Conservation (phyloP, 192 early-diverging fungal species). For the Fimicolochytrium jonesii region DNA sequence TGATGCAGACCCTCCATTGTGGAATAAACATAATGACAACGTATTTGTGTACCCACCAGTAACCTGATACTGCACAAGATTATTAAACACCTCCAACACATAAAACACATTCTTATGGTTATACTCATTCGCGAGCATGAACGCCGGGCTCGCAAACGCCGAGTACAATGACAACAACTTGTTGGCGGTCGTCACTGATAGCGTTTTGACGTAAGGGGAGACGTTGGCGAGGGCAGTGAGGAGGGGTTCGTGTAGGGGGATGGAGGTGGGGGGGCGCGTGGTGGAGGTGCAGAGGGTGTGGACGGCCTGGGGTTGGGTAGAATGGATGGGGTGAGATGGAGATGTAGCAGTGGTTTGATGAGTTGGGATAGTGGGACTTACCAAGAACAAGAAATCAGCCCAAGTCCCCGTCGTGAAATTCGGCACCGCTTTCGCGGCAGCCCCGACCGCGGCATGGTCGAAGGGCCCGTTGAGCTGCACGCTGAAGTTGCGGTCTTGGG, state of each 20-base stretch:
- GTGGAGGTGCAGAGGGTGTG: slow-evolving; percentile 73
- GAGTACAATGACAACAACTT: slow-evolving; percentile 71
- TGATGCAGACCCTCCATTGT: no score
- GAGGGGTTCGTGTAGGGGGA: slow-evolving; percentile 69
- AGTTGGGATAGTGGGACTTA: slow-evolving; percentile 26
- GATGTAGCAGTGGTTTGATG: not conserved
- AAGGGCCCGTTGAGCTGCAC: slow-evolving; percentile 62
- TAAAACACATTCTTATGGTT: slow-evolving; percentile 74
- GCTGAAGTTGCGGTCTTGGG: slow-evolving; percentile 62
- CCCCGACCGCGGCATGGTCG: slow-evolving; percentile 26
- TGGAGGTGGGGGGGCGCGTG: slow-evolving; percentile 48
- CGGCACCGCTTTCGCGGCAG: slow-evolving; percentile 32
- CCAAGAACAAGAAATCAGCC: slow-evolving; percentile 80
- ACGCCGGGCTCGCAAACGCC: slow-evolving; percentile 73
- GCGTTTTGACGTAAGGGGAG: slow-evolving; percentile 71
- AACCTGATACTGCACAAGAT: slow-evolving; percentile 80
- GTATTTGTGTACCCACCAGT: slow-evolving; percentile 39
- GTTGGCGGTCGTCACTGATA: slow-evolving; percentile 65
- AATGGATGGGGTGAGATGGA: not conserved
- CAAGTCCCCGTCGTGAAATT: slow-evolving; percentile 38
- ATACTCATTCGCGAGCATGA: slow-evolving; percentile 71
- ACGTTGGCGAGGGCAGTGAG: slow-evolving; percentile 79
- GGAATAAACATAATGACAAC: no score
- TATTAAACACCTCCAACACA: slow-evolving; percentile 77
- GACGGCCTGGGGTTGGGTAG: slow-evolving; percentile 49